Evolutionary conservation across 129 eudicot genomes (phyloP), one percentile per base, ranked within the genome.

Genomic region (Kitagawia praeruptora): DNA sequence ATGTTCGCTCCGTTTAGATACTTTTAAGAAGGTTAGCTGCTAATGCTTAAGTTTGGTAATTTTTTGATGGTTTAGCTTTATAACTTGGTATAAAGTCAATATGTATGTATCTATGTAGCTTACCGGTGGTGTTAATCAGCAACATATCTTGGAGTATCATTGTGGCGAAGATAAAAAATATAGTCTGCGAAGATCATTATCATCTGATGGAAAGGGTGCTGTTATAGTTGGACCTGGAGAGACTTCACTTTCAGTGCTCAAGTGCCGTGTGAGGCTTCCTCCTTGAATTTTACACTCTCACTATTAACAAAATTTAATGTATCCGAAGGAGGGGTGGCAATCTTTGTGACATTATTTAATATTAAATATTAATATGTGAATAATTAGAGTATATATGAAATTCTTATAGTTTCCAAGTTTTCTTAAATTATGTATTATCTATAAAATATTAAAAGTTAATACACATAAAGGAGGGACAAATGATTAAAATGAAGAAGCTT

Each of bases 261-360:
- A 13, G 4, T 86, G 87, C 77, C 86, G 84, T n/a, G 93, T 89
- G 86, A 78, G 88, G 44, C 25, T 78, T 72, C 49, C 34, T 41
- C 34, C 15, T 58, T n/a, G 34, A n/a, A 13, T 58, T 58, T 15
- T 2, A 8, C 27, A 58, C 67, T 58, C 34, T 11, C 34, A 58
- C 67, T 58, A 31, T 0, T 31, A 31, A 31, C 34, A 31, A 31
- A 31, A 31, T 31, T 31, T 31, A 31, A 31, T 31, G 34, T 31
- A 31, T 31, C 34, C 34, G 34, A 31, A 31, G 34, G 34, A 31
- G 34, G 34, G 34, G 34, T 31, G 34, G 34, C 34, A 31, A 31
- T 31, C 34, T 31, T 31, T 31, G 34, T 31, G 34, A 31, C 34
- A 31, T 31, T 31, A 31, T 31, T 0, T 31, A 31, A 31, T 0